A percentile compares a stretch with the other conserved stretches of the same genome.
These are phyloP conservation scores for Triticum monococcum DNA, from an alignment of 176 grass and related monocot species.

Conservation along the genomic window DNA sequence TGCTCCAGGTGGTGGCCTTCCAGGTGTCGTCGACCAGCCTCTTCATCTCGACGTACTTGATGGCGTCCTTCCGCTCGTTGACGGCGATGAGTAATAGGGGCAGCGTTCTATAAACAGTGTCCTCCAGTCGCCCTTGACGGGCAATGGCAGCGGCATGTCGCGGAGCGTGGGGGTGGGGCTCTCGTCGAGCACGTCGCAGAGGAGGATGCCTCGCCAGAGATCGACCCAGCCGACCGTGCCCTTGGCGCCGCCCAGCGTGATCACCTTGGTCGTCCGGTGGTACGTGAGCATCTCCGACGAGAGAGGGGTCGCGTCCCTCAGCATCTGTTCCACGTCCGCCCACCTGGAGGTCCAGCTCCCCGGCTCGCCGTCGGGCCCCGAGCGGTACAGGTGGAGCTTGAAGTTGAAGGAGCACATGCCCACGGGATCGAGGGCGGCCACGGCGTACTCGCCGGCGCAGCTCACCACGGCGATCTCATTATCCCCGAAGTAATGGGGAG, in stretches of 20 bases:
- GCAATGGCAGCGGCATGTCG: not conserved
- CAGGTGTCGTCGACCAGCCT: not conserved
- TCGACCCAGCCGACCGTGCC: not conserved
- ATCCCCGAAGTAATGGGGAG: not conserved
- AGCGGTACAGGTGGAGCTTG: not conserved
- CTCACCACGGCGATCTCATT: not conserved
- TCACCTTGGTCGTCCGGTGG: not conserved
- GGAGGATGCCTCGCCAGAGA: too few relatives aligned
- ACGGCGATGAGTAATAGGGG: not conserved
- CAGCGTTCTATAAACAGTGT: too few relatives aligned
- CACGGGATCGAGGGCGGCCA: not conserved
- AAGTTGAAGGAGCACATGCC: not conserved
- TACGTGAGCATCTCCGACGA: not conserved
- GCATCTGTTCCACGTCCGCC: not conserved
- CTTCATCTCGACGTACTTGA: slow-evolving; percentile 6
- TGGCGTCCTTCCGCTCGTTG: not conserved
- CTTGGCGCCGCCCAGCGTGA: not conserved
- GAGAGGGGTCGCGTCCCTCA: not conserved
- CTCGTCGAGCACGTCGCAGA: too few relatives aligned
- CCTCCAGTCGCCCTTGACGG: not conserved
- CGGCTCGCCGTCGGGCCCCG: not conserved
- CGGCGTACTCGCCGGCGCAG: not conserved
- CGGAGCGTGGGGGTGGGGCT: too few relatives aligned
- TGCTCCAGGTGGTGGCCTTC: not conserved
- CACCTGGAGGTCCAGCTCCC: too few relatives aligned